phyloP scores from a whole-genome alignment of 208 protist genomes.

The Trypanosoma lewisi region DNA sequence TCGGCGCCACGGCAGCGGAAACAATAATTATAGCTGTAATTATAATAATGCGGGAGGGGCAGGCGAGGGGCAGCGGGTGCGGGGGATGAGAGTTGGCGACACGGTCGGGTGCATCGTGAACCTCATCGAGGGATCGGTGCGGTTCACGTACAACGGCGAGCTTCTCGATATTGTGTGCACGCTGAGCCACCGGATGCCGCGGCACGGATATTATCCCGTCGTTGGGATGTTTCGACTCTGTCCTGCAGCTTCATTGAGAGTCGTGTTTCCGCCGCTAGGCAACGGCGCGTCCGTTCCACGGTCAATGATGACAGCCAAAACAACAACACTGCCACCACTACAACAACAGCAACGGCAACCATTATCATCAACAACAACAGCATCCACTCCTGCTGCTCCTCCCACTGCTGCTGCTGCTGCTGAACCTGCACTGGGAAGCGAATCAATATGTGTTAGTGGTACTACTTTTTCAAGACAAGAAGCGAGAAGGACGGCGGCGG shows the following conservation, averaged over 20 bases:
- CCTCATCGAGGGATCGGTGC: constrained; percentile 49
- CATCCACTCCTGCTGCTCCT: background rate
- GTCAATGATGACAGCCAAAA: background rate
- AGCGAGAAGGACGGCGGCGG: constrained; percentile 8
- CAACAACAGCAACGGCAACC: background rate
- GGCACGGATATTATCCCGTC: constrained; percentile 49
- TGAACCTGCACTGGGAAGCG: background rate
- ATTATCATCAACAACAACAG: constrained; percentile 8
- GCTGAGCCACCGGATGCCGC: constrained; percentile 16
- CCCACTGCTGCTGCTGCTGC: background rate
- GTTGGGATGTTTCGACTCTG: constrained; percentile 54
- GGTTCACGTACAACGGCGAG: constrained; percentile 65
- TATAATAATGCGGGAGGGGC: background rate
- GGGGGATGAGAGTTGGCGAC: constrained; percentile 46
- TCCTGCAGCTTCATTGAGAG: constrained; percentile 29
- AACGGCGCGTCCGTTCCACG: constrained; percentile 8
- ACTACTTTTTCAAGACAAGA: background rate
- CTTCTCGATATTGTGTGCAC: constrained; percentile 23
- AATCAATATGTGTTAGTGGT: background rate
- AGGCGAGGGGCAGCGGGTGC: constrained; percentile 13
- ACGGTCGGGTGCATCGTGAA: constrained; percentile 71
- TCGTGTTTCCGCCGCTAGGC: constrained; percentile 45
- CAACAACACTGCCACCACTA: background rate
- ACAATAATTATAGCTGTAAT: no score
- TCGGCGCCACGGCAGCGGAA: constrained; percentile 9